Conservation (phyloP, 1,284 basidiomycete genomes). For the Stereum hirsutum region DNA sequence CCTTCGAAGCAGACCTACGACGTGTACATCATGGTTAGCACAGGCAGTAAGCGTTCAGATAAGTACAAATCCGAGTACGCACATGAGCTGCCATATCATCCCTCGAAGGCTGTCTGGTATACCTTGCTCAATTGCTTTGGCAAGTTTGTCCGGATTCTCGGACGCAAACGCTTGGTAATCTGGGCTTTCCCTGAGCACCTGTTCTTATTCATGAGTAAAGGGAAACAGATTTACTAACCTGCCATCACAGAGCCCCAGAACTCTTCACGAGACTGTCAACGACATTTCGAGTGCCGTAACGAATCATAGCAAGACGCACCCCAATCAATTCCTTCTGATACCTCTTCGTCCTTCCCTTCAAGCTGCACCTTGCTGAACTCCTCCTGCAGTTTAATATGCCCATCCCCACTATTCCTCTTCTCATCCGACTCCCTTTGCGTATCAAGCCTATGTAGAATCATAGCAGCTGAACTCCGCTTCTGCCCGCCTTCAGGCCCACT, state of each 20-base stretch:
- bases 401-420: slow-evolving; percentile 44
- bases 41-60: slow-evolving; percentile 6
- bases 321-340: slow-evolving; percentile 52
- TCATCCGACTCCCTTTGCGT: slow-evolving; percentile 29
- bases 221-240: slow-evolving; percentile 33
- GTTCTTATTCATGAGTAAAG: too few species aligned
- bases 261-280: slow-evolving; percentile 37
- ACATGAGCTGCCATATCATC: slow-evolving; percentile 99
- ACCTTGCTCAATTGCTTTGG: slow-evolving; percentile 85
- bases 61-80: slow-evolving; percentile 14
- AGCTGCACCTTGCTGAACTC: slow-evolving; percentile 49
- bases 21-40: too few species aligned
- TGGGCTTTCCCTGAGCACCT: slow-evolving; percentile 14
- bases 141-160: slow-evolving; percentile 70
- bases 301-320: slow-evolving; percentile 43
- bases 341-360: slow-evolving; percentile 25
- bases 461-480: too few species aligned
- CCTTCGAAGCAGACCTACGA: slow-evolving; percentile 84
- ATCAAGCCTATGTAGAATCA: slow-evolving; percentile 44
- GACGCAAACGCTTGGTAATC: slow-evolving; percentile 85
- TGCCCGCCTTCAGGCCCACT: too few species aligned
- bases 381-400: slow-evolving; percentile 60
- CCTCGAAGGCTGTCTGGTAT: slow-evolving; percentile 84
- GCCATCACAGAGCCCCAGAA: slow-evolving; percentile 97
- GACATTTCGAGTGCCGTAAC: slow-evolving; percentile 1